These are phyloP conservation scores for Tolypocladium sp. DNA, from an alignment of 2,329 filamentous ascomycete genomes.

Conservation along the genomic window DNA sequence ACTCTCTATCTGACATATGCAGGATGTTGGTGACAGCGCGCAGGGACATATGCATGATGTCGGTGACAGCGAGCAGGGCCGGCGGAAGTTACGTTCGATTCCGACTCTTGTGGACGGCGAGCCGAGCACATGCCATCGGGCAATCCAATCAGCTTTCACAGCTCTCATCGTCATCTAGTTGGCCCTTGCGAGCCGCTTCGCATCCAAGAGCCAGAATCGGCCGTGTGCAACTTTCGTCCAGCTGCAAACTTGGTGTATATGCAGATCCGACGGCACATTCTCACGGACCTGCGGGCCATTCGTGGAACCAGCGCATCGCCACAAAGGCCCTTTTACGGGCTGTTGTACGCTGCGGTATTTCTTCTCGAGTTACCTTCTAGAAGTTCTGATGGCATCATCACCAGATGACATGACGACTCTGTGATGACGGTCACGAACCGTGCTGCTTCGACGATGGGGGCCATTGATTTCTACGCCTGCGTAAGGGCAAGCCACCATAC, in stretches of 20 bases:
- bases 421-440: neutral
- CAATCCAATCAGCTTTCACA: neutral
- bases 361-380: neutral
- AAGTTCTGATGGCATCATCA: neutral
- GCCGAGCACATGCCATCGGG: neutral
- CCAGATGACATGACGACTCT: neutral
- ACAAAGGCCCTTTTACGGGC: neutral
- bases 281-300: neutral
- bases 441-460: neutral
- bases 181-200: neutral
- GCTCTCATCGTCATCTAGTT: neutral
- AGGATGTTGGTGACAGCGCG: too few species aligned
- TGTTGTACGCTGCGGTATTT: neutral
- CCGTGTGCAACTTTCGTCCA: neutral
- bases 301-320: neutral
- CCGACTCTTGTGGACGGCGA: neutral
- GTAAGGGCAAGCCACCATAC: constrained; percentile 1
- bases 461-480: neutral
- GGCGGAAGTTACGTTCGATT: neutral
- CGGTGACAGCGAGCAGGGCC: neutral
- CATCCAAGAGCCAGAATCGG: neutral
- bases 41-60: too few species aligned
- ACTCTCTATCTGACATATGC: neutral
- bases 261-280: neutral
- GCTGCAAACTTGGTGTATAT: neutral